Evolutionary conservation across 768 basidiomycete species (phyloP), one percentile per base, ranked within the genome.

Genomic region (Xerocomellus amylosporus): DNA sequence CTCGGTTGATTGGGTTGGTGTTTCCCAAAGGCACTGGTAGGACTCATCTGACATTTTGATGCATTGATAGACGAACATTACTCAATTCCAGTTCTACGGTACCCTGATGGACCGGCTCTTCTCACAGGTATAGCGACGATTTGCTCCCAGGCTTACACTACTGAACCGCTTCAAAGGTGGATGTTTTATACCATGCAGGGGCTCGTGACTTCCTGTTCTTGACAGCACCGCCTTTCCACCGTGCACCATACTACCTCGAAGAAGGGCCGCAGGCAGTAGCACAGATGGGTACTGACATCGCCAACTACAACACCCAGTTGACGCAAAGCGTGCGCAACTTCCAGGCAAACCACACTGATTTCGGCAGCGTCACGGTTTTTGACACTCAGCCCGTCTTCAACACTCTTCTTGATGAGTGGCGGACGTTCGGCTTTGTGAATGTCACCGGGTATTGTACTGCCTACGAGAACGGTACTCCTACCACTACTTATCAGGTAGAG

Each of bases 131-230:
- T 12, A 20, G 3, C 7, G 2, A 22, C 1, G 20, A 8, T 15
- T 37, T 22, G 1, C n/a, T 46, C 30, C 13, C 33, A 8, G 20
- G 36, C 10, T 26, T 39, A 19, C 17, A 10, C 1, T 14, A 34
- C 40, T 58, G n/a, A 58, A 38, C 24, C 1, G 0, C 19, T 39
- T 49, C 19, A 17, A 33, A 68, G 62, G 39, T 69, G 31, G 49
- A 64, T 43, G 51, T 55, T 39, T 31, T 72, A 4, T 61, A 64
- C 46, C 13, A 52, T 20, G 53, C 41, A 6, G 86, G 86, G n/a
- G 86, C 77, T 12, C 74, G 85, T 37, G 82, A 81, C 53, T 86
- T 85, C 71, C 69, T 85, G 17, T 82, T 85, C 70, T 73, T 85
- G 47, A 84, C 79, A 33, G 82, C 86, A 14, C 84, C 84, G 3